A percentile compares a stretch with the other conserved stretches of the same genome.
Conservation (phyloP, 208 protist species). For the Trypanosoma lewisi region DNA sequence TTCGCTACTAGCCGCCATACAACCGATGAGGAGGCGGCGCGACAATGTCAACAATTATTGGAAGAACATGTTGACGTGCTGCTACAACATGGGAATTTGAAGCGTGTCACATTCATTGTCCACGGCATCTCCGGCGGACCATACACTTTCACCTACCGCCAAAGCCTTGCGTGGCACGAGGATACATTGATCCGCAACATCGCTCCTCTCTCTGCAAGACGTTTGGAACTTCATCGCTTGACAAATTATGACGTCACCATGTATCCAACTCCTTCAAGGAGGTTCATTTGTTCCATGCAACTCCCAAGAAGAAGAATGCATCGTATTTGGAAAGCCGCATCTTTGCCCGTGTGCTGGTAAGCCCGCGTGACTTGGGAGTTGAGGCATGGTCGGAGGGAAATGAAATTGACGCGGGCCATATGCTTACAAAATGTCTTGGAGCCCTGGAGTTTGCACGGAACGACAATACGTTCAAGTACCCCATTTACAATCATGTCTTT, state of each 20-base stretch:
- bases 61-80: conserved; percentile 39
- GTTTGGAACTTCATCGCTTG: conserved; percentile 93
- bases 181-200: conserved; percentile 94
- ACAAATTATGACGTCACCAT: conserved; percentile 91
- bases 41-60: conserved; percentile 47
- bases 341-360: conserved; percentile 92
- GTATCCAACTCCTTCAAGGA: conserved; percentile 84
- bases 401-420: conserved; percentile 75
- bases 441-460: conserved; percentile 76
- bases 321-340: conserved; percentile 84
- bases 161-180: conserved; percentile 52
- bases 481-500: conserved; percentile 81
- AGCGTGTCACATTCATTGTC: conserved; percentile 68
- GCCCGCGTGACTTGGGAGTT: conserved; percentile 80
- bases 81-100: conserved; percentile 27
- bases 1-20: conserved; percentile 49
- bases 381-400: conserved; percentile 67
- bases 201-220: conserved; percentile 92
- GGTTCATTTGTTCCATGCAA: conserved; percentile 91
- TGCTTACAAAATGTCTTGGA: conserved; percentile 70
- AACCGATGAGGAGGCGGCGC: conserved; percentile 40
- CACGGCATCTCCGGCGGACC: conserved; percentile 70
- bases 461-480: conserved; percentile 62
- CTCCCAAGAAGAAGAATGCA: conserved; percentile 58
- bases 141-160: conserved; percentile 92